These are phyloP conservation scores for Datura wrightii DNA, from an alignment of 257 asterid species.

Conservation along the genomic window DNA sequence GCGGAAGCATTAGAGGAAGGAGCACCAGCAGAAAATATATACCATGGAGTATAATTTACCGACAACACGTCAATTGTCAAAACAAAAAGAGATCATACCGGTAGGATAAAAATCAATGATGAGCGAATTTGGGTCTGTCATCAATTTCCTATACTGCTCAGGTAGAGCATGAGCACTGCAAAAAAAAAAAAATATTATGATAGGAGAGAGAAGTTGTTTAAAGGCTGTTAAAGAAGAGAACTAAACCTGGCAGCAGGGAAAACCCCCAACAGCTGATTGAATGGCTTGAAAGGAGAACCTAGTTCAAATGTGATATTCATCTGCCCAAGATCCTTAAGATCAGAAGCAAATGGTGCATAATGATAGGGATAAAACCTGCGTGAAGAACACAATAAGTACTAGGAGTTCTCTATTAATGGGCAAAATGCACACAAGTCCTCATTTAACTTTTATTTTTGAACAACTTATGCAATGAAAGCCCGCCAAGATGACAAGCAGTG, in stretches of 20 bases:
- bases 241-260: conserved; percentile 68
- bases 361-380: conserved; percentile 63
- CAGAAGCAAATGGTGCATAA: conserved; percentile 69
- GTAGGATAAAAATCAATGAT: conserved; percentile 58
- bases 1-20: not conserved
- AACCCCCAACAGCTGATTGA: conserved; percentile 71
- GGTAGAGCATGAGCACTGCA: conserved; percentile 68
- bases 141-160: conserved; percentile 43
- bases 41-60: conserved; percentile 20
- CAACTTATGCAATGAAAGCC: conserved; percentile 18
- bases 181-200: not conserved
- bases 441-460: not conserved
- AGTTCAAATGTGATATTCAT: conserved; percentile 46
- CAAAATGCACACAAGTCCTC: too few species aligned
- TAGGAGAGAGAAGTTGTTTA: not conserved
- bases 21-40: not conserved
- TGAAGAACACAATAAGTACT: too few species aligned
- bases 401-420: too few species aligned
- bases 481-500: not conserved
- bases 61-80: not conserved
- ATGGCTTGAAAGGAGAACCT: conserved; percentile 63
- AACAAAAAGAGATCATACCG: conserved; percentile 38
- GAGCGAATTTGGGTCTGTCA: conserved; percentile 49
- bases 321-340: conserved; percentile 59
- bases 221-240: not conserved